Conservation (phyloP, 169 alveolate genomes). For the Plasmodium ovale region DNA sequence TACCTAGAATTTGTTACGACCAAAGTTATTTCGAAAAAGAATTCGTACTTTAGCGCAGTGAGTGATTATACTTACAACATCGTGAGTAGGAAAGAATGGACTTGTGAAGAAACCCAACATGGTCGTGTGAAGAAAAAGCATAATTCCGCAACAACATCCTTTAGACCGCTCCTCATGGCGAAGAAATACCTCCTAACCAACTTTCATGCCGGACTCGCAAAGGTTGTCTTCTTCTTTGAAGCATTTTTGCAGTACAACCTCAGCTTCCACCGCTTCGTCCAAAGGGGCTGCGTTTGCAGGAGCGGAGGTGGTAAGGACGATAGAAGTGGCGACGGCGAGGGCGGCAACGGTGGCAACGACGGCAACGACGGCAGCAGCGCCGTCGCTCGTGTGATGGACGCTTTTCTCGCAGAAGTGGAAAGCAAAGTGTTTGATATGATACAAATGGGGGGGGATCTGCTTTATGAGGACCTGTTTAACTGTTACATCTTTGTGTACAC, state of each 20-base stretch:
- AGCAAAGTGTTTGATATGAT: no score
- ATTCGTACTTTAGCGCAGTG: constrained; percentile 19
- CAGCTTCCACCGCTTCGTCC: constrained; percentile 33
- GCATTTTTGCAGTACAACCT: constrained; percentile 39
- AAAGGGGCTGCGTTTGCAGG: no score
- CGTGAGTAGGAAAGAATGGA: not conserved
- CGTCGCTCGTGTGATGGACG: no score
- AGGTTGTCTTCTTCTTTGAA: constrained; percentile 27
- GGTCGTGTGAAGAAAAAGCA: not conserved
- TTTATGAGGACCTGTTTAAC: constrained; percentile 3
- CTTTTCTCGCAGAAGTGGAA: no score
- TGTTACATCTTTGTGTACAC: constrained; percentile 46
- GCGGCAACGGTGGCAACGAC: no score
- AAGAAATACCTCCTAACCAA: constrained; percentile 5
- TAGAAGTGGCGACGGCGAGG: no score
- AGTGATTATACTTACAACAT: constrained; percentile 9
- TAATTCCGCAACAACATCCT: not conserved
- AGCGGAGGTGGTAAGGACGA: no score
- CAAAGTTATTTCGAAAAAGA: constrained; percentile 15
- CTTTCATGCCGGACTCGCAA: not conserved
- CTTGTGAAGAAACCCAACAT: no score
- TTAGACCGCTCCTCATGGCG: constrained; percentile 6
- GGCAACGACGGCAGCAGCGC: not conserved
- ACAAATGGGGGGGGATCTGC: no score
- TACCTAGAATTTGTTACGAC: constrained; percentile 55